Conservation (phyloP, 345 rosid genomes). For the Brassica carinata region DNA sequence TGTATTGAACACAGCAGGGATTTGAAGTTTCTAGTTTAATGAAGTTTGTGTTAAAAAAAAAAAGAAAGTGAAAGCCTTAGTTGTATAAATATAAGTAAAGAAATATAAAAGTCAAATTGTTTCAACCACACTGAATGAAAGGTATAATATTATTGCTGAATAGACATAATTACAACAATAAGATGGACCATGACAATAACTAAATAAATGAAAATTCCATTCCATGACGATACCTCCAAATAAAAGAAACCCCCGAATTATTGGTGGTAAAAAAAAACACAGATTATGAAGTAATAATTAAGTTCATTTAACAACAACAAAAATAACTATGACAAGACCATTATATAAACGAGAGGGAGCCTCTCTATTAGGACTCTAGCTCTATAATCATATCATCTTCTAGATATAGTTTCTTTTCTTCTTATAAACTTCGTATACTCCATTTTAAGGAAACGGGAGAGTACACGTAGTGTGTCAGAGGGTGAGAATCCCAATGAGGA, state of each 20-base stretch:
- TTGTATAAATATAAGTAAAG: conserved; percentile 3
- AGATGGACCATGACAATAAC: conserved; percentile 17
- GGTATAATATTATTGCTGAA: conserved; percentile 7
- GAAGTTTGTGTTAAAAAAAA: neutral
- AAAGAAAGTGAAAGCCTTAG: conserved; percentile 20
- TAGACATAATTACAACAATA: conserved; percentile 21
- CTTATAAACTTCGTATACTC: neutral
- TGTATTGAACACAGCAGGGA: neutral
- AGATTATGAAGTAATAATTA: conserved; percentile 6
- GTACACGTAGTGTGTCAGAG: conserved; percentile 24
- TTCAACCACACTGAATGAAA: conserved; percentile 40
- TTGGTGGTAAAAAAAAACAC: conserved; percentile 9
- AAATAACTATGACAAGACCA: conserved; percentile 3
- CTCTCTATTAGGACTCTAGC: too few relatives aligned
- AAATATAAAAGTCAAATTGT: conserved; percentile 15
- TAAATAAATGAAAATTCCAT: neutral
- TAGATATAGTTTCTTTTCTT: neutral
- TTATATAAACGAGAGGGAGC: conserved; percentile 34
- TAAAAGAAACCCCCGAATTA: conserved; percentile 26
- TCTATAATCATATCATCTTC: conserved; percentile 29
- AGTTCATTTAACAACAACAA: neutral
- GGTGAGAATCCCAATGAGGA: conserved; percentile 58
- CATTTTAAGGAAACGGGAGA: conserved; percentile 1
- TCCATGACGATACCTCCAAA: neutral
- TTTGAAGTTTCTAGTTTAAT: conserved; percentile 21